phyloP scores from a whole-genome alignment of 140 eudicot species.

The Ambrosia hybrid region DNA sequence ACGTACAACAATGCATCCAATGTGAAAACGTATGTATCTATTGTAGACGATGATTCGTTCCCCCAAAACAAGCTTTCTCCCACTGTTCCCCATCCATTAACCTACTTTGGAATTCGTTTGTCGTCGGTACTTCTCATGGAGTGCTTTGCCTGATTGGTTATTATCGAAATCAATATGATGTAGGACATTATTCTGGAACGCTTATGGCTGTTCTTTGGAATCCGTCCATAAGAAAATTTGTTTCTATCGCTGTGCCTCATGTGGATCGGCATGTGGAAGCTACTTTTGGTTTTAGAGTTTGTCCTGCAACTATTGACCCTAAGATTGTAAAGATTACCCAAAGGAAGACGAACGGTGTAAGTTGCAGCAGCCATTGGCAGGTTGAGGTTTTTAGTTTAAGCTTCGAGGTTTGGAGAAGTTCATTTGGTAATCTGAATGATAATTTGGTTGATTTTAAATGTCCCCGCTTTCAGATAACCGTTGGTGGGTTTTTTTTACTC shows the following conservation, averaged over 20 bases:
- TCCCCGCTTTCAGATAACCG: no score
- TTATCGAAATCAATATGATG: no score
- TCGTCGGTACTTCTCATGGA: slow-evolving; percentile 9
- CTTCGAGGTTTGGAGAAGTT: no score
- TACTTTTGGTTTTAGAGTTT: background rate
- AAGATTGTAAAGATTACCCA: background rate
- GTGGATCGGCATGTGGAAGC: background rate
- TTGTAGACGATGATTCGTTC: slow-evolving; percentile 12
- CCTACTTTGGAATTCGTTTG: background rate
- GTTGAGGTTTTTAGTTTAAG: no score
- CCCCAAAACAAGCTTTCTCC: background rate
- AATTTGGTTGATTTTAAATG: no score
- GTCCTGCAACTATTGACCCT: background rate
- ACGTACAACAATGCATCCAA: background rate
- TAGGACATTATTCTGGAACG: no score
- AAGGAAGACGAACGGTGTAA: background rate
- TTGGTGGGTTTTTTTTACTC: no score
- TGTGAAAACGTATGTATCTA: background rate
- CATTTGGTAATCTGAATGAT: no score
- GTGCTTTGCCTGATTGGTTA: background rate
- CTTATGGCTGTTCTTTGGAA: background rate
- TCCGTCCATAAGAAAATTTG: background rate
- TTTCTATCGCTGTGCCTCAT: background rate
- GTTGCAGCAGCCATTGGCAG: no score
- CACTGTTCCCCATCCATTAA: background rate